phyloP scores from a whole-genome alignment of 768 basidiomycete genomes.

The Lentinula boryana region DNA sequence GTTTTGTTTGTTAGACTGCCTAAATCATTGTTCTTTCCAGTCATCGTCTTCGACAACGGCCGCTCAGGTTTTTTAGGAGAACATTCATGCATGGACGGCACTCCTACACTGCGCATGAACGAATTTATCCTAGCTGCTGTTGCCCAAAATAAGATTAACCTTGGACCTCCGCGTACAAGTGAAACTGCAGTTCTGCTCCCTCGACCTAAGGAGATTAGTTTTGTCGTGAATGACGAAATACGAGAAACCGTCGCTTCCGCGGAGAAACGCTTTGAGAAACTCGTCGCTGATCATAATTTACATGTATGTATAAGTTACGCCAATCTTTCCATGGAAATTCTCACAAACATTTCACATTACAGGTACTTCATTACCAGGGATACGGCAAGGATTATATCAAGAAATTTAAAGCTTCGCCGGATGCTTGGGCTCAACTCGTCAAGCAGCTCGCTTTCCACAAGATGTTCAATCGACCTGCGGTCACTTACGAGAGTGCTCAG shows the following conservation, averaged over 20 bases:
- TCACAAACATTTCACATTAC: slow-evolving; percentile 9
- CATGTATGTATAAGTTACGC: slow-evolving; percentile 36
- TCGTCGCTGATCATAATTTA: slow-evolving; percentile 76
- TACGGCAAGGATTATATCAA: slow-evolving; percentile 91
- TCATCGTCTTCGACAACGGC: slow-evolving; percentile 92
- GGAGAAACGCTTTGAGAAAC: slow-evolving; percentile 63
- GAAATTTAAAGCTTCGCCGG: slow-evolving; percentile 76
- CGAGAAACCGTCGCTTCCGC: slow-evolving; percentile 49
- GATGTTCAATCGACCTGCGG: slow-evolving; percentile 66
- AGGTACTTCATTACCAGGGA: slow-evolving; percentile 79
- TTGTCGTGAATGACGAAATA: slow-evolving; percentile 56
- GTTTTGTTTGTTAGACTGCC: not conserved
- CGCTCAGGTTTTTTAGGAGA: slow-evolving; percentile 91
- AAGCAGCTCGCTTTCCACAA: slow-evolving; percentile 96
- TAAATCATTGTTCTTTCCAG: slow-evolving; percentile 29
- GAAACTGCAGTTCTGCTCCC: slow-evolving; percentile 36
- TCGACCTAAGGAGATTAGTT: slow-evolving; percentile 60
- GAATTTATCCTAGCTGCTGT: slow-evolving; percentile 85
- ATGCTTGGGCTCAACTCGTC: slow-evolving; percentile 92
- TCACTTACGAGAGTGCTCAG: slow-evolving; percentile 92
- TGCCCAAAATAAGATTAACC: slow-evolving; percentile 65
- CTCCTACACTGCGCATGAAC: slow-evolving; percentile 91
- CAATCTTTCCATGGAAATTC: not conserved
- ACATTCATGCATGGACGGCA: slow-evolving; percentile 90
- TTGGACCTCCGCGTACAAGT: slow-evolving; percentile 46